These are phyloP conservation scores for Aspergillus ibericus DNA, from an alignment of 2,329 filamentous ascomycete species.

Conservation along the genomic window DNA sequence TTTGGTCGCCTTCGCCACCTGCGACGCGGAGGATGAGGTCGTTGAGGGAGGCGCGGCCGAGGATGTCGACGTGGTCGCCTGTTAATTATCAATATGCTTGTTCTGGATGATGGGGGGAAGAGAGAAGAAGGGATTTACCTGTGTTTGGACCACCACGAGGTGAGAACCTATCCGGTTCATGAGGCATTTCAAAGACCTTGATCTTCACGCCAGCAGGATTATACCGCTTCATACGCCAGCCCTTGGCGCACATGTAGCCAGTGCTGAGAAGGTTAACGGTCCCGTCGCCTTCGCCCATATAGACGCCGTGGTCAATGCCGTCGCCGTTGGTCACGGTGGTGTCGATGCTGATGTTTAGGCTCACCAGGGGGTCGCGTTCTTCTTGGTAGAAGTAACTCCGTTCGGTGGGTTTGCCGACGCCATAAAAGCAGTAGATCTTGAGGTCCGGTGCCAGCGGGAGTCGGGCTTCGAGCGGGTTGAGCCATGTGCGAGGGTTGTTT, in stretches of 20 bases:
- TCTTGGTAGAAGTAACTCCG: constrained; percentile 86
- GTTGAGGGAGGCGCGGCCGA: constrained; percentile 84
- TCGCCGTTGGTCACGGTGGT: constrained; percentile 49
- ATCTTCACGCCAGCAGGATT: constrained; percentile 82
- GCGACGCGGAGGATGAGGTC: constrained; percentile 86
- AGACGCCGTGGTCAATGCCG: constrained; percentile 76
- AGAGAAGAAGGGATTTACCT: constrained; percentile 38
- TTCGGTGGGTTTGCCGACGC: constrained; percentile 88
- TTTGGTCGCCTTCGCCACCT: constrained; percentile 76
- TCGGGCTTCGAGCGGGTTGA: constrained; percentile 91
- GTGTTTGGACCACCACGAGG: constrained; percentile 71
- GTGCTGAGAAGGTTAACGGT: constrained; percentile 90
- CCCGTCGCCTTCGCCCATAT: constrained; percentile 93
- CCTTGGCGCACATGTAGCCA: constrained; percentile 95
- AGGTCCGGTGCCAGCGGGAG: constrained; percentile 83
- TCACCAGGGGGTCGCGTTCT: constrained; percentile 64
- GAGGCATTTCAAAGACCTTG: constrained; percentile 91
- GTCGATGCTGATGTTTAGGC: constrained; percentile 54
- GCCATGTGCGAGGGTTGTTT: constrained; percentile 77
- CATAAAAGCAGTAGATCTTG: constrained; percentile 98
- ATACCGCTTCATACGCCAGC: constrained; percentile 90
- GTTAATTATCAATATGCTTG: constrained; percentile 21
- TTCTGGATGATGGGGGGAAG: not conserved
- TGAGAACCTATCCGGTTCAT: constrained; percentile 90
- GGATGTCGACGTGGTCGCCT: constrained; percentile 94